Evolutionary conservation across 2,329 filamentous ascomycete genomes (phyloP).

Genomic region (Botrytis paeoniae): DNA sequence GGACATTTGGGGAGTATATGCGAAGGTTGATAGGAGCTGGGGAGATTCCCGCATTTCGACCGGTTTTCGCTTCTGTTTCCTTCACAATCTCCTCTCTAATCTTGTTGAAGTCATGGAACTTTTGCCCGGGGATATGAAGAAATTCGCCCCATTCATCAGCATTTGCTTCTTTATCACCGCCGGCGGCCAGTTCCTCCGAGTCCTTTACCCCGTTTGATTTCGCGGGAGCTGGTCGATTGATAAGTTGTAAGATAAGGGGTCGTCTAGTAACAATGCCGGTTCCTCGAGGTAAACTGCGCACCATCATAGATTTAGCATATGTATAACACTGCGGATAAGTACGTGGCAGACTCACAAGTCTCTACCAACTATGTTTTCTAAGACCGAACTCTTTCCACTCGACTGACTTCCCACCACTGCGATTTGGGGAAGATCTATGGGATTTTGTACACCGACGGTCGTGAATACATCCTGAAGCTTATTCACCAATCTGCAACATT

Average conservation of each 20-base stretch:
- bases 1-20: conserved; percentile 97
- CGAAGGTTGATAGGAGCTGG: conserved; percentile 95
- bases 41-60: conserved; percentile 93
- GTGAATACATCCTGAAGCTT: conserved; percentile 99
- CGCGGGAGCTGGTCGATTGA: conserved; percentile 71
- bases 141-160: conserved; percentile 98
- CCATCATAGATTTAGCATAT: conserved; percentile 33
- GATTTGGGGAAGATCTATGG: conserved; percentile 97
- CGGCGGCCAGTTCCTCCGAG: conserved; percentile 57
- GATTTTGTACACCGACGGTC: conserved; percentile 97
- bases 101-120: conserved; percentile 97
- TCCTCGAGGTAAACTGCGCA: conserved; percentile 80
- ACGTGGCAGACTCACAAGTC: conserved; percentile 74
- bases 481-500: conserved; percentile 72
- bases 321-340: conserved; percentile 17
- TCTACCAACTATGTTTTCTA: conserved; percentile 97
- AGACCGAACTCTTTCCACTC: conserved; percentile 96
- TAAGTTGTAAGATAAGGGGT: conserved; percentile 94
- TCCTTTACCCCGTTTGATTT: conserved; percentile 69
- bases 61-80: conserved; percentile 95
- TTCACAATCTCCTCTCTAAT: conserved; percentile 96
- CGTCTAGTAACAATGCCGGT: conserved; percentile 96
- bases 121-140: conserved; percentile 93
- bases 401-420: conserved; percentile 98
- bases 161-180: conserved; percentile 84